A percentile compares a stretch with the other conserved stretches of the same genome.
phyloP scores from a whole-genome alignment of 768 basidiomycete genomes.

The Lentinula sp. region DNA sequence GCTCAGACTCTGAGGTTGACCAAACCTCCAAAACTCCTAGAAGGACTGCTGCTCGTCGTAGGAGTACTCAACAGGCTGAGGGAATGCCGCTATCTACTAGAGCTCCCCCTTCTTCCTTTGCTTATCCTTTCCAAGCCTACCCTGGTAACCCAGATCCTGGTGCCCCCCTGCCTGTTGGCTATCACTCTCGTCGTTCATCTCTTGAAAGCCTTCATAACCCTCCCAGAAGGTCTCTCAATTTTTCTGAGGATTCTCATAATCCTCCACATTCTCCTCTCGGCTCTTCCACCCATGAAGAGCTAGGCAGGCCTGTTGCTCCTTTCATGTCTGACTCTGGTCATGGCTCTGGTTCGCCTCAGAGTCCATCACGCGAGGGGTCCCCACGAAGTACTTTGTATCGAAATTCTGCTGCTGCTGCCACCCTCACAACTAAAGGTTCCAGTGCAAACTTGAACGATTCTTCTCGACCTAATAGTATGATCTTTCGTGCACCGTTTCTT shows the following conservation, averaged over 20 bases:
- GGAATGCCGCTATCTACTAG: background rate
- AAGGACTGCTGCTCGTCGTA: background rate
- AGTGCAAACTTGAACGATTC: background rate
- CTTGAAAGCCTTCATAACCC: background rate
- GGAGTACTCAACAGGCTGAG: background rate
- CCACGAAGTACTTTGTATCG: conserved; percentile 17
- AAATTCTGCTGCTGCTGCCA: conserved; percentile 14
- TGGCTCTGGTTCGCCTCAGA: conserved; percentile 4
- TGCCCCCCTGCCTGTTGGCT: conserved; percentile 22
- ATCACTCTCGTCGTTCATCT: conserved; percentile 7
- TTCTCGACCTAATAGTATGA: conserved; percentile 37
- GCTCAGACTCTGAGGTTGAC: background rate
- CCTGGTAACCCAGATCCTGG: conserved; percentile 63
- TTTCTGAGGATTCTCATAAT: background rate
- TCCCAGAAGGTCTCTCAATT: background rate
- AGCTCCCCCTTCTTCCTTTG: conserved; percentile 35
- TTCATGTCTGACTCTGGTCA: conserved; percentile 22
- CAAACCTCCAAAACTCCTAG: background rate
- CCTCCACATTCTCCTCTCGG: background rate
- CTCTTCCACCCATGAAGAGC: background rate
- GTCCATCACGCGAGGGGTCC: conserved; percentile 19
- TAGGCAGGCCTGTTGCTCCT: conserved; percentile 28
- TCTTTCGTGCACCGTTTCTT: conserved; percentile 66
- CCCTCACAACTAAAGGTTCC: background rate
- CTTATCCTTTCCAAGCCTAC: conserved; percentile 54